Base-by-base conservation (phyloP, 305 asterid genomes). In the Solanum hybrid region DNA sequence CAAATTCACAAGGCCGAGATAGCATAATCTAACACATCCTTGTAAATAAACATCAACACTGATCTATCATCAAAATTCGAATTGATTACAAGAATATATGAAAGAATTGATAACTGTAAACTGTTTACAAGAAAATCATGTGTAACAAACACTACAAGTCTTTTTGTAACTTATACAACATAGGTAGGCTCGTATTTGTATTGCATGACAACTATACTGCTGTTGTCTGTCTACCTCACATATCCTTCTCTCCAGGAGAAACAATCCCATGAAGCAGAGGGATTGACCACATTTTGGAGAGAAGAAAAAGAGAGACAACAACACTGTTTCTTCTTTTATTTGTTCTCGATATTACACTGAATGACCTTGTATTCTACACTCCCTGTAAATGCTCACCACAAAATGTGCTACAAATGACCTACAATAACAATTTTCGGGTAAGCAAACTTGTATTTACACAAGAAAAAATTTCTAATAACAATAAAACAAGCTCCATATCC, bases 41-140 rank as follows among this genome's bases (percentile, higher is more conserved):
- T 42, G 87, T 28, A 82, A 83, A 83, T 46, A 83, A 83, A 42
- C 87, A 84, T 84, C 87, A 84, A 82, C 20, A 31, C 35, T 6
- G 24, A 4, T 51, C 46, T 31, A 57, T 85, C 88, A 57, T 85
- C 76, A 85, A 85, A 57, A 85, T 57, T 85, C 46, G 12, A 85
- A 73, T 85, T 85, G 88, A 57, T 85, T 85, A 85, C 88, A 85
- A 85, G 88, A 85, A 85, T 85, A 33, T 57, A 85, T 85, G 46
- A 85, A 85, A 85, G 76, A 85, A 85, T 85, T 31, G 88, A 31
- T 22, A 85, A 51, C 11, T 51, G 42, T 51, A 61, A 84, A 84
- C 75, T 85, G 88, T 31, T 11, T 57, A 85, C 76, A 85, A 57
- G 33, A 57, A 85, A 85, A 57, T 85, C 46, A 57, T 85, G 42